A percentile compares a stretch with the other conserved stretches of the same genome.
phyloP scores from a whole-genome alignment of 2,329 filamentous ascomycete genomes.

The Penicillium sp. region DNA sequence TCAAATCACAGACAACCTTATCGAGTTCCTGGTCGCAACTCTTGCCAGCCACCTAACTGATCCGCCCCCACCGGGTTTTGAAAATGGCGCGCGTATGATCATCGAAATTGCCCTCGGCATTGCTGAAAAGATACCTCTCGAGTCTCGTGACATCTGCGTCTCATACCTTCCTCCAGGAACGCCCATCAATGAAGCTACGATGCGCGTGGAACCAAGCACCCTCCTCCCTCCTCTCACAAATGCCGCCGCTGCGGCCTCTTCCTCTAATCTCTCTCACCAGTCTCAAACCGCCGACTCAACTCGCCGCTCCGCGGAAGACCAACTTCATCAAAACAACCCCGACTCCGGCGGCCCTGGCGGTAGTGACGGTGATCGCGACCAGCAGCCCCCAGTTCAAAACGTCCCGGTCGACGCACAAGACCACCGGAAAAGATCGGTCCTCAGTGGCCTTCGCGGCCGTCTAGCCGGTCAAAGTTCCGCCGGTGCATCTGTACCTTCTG shows the following conservation, averaged over 20 bases:
- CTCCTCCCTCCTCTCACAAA: constrained; percentile 61
- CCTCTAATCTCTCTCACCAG: constrained; percentile 20
- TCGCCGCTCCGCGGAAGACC: constrained; percentile 26
- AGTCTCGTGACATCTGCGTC: constrained; percentile 88
- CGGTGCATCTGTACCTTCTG: neutral
- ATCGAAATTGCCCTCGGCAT: constrained; percentile 88
- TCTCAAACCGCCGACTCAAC: neutral
- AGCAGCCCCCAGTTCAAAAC: neutral
- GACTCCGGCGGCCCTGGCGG: neutral
- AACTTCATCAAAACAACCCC: constrained; percentile 12
- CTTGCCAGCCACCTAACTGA: constrained; percentile 76
- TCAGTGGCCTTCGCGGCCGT: neutral
- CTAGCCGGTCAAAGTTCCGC: neutral
- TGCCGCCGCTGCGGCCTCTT: neutral
- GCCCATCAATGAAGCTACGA: constrained; percentile 70
- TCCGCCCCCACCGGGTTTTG: constrained; percentile 78
- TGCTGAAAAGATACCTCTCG: constrained; percentile 81
- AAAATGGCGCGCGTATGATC: constrained; percentile 89
- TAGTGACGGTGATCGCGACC: constrained; percentile 1
- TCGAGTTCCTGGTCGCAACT: constrained; percentile 69
- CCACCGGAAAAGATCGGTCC: neutral
- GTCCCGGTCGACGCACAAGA: neutral
- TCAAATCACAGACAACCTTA: constrained; percentile 72
- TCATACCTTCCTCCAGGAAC: constrained; percentile 82
- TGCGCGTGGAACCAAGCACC: constrained; percentile 76